Evolutionary conservation across 495 filamentous ascomycete genomes (phyloP).

Genomic region (Daldinia childiae): DNA sequence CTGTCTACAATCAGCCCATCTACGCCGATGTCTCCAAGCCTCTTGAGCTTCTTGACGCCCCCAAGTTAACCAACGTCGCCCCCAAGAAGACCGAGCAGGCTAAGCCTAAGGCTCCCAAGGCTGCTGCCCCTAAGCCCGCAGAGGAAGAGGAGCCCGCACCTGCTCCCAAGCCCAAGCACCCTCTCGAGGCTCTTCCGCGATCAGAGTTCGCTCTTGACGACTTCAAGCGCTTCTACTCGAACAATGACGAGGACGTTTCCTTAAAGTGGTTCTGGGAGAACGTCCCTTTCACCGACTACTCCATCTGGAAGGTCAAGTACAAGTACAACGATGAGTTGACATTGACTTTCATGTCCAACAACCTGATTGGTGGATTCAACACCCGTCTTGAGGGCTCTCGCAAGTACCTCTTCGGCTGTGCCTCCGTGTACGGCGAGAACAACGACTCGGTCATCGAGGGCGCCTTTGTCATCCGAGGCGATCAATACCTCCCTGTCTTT

Average conservation of each 20-base stretch:
- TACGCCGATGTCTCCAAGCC: slow-evolving; percentile 81
- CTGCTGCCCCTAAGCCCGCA: slow-evolving; percentile 63
- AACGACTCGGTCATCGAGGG: slow-evolving; percentile 89
- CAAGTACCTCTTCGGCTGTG: slow-evolving; percentile 97
- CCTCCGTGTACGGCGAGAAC: slow-evolving; percentile 85
- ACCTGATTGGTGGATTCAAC: slow-evolving; percentile 98
- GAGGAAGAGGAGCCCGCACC: slow-evolving; percentile 77
- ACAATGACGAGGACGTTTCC: slow-evolving; percentile 87
- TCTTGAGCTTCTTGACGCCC: slow-evolving; percentile 80
- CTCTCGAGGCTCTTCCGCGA: slow-evolving; percentile 84
- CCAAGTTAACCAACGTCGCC: slow-evolving; percentile 81
- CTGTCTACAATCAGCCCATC: slow-evolving; percentile 88
- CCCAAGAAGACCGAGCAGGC: slow-evolving; percentile 83
- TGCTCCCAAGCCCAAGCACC: slow-evolving; percentile 94
- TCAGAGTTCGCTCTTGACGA: slow-evolving; percentile 88
- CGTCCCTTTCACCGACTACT: slow-evolving; percentile 91
- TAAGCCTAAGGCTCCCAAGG: slow-evolving; percentile 67
- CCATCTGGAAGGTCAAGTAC: slow-evolving; percentile 90
- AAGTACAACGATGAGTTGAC: slow-evolving; percentile 99
- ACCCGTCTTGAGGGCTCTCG: slow-evolving; percentile 95
- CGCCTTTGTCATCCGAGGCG: slow-evolving; percentile 92
- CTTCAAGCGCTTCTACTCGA: slow-evolving; percentile 99
- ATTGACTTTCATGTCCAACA: slow-evolving; percentile 96
- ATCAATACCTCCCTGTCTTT: slow-evolving; percentile 87
- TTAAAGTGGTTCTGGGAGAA: slow-evolving; percentile 99